These are phyloP conservation scores for Fusarium xylarioides DNA, from an alignment of 2,329 filamentous ascomycete species.

Conservation along the genomic window DNA sequence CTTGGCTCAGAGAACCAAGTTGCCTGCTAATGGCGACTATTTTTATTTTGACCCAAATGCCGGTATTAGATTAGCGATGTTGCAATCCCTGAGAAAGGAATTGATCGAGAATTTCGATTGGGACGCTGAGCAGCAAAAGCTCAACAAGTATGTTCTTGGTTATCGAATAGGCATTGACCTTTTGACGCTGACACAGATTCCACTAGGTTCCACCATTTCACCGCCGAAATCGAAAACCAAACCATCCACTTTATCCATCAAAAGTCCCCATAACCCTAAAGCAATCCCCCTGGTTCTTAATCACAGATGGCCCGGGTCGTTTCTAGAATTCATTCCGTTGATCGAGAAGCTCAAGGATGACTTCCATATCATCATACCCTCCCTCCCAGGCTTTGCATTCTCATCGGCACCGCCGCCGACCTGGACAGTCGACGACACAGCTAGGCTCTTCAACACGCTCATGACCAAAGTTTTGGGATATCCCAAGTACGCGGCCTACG, in stretches of 20 bases:
- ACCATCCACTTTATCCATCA: not conserved
- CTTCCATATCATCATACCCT: not conserved
- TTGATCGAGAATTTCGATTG: not conserved
- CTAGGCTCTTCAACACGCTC: not conserved
- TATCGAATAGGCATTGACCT: accelerated
- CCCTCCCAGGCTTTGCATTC: not conserved
- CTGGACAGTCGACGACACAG: not conserved
- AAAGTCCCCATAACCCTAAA: not conserved
- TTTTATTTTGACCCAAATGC: not conserved
- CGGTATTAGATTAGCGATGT: accelerated
- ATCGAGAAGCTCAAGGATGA: not conserved
- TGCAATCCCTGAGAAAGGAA: not conserved
- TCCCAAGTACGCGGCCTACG: not conserved
- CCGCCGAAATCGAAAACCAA: not conserved
- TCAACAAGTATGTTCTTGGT: not conserved
- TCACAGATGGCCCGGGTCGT: not conserved
- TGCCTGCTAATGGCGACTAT: not conserved
- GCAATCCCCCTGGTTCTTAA: not conserved
- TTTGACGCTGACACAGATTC: not conserved
- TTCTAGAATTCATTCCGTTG: not conserved
- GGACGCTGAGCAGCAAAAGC: not conserved
- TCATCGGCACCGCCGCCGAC: not conserved
- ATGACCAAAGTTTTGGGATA: not conserved
- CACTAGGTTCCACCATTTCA: not conserved
- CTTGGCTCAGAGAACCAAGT: accelerated